Evolutionary conservation across 768 basidiomycete genomes (phyloP).

Genomic region (Xerocomellus dryophilus): DNA sequence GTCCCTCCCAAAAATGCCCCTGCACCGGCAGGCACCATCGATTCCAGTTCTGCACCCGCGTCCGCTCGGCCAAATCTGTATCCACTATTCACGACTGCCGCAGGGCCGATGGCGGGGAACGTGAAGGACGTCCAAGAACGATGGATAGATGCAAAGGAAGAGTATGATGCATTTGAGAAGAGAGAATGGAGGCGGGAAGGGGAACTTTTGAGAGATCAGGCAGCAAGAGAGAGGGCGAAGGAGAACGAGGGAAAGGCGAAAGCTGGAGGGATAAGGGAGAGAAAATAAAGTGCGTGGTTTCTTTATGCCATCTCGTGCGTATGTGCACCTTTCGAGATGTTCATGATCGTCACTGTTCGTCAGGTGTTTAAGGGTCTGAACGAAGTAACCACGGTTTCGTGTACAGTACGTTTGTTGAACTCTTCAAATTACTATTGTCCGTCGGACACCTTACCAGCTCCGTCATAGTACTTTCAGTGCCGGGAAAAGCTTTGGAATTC

Average conservation of each 20-base stretch:
- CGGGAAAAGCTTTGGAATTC: background rate
- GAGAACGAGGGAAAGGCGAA: slow-evolving; percentile 1
- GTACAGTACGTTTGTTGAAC: background rate
- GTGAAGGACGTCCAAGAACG: slow-evolving; percentile 85
- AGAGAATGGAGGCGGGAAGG: slow-evolving; percentile 76
- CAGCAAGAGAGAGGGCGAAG: slow-evolving; percentile 14
- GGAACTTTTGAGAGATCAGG: slow-evolving; percentile 36
- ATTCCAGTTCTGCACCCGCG: slow-evolving; percentile 32
- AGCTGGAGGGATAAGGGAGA: slow-evolving; percentile 26
- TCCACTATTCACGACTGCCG: slow-evolving; percentile 64
- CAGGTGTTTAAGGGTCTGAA: background rate
- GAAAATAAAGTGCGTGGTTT: slow-evolving; percentile 22
- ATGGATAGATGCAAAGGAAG: slow-evolving; percentile 85
- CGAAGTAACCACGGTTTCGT: background rate
- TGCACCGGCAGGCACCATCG: slow-evolving; percentile 32
- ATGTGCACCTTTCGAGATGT: background rate
- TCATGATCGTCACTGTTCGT: background rate
- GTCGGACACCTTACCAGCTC: background rate
- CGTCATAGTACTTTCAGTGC: background rate
- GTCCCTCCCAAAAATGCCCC: slow-evolving; percentile 50
- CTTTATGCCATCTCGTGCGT: background rate
- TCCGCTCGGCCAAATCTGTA: slow-evolving; percentile 60
- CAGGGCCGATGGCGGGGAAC: slow-evolving; percentile 49
- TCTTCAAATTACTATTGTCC: background rate
- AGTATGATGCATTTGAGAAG: slow-evolving; percentile 80